A percentile compares a stretch with the other conserved stretches of the same genome.
Evolutionary conservation across 495 filamentous ascomycete species (phyloP).

Genomic region (Aspergillus avenaceus): DNA sequence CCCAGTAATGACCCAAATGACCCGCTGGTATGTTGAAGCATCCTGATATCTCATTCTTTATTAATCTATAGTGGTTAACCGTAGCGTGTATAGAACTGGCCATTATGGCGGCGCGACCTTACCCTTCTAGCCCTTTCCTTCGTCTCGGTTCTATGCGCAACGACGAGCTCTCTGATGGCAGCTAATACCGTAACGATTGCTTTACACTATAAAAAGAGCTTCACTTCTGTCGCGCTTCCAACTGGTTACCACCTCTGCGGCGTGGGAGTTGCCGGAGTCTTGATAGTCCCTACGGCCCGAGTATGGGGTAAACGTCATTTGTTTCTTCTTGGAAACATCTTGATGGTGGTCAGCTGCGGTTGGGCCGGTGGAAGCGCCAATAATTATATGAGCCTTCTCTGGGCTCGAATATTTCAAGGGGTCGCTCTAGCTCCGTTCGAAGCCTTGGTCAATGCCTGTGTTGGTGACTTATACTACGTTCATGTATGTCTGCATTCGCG

Average conservation of each 20-base stretch:
- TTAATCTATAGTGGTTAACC: constrained; percentile 11
- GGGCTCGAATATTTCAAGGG: constrained; percentile 72
- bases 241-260: constrained; percentile 88
- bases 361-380: constrained; percentile 73
- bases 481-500: constrained; percentile 50
- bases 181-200: constrained; percentile 76
- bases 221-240: constrained; percentile 71
- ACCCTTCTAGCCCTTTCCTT: constrained; percentile 76
- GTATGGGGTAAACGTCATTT: constrained; percentile 90
- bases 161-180: constrained; percentile 78
- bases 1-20: constrained; percentile 80
- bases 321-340: constrained; percentile 72
- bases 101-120: constrained; percentile 78
- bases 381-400: constrained; percentile 67
- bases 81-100: constrained; percentile 68
- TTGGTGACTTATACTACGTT: constrained; percentile 74
- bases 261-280: constrained; percentile 71
- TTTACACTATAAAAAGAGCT: constrained; percentile 51
- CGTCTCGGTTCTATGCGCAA: constrained; percentile 74
- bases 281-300: constrained; percentile 83
- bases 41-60: neutral
- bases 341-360: constrained; percentile 65
- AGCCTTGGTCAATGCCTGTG: constrained; percentile 69
- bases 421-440: constrained; percentile 74
- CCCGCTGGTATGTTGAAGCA: constrained; percentile 52